phyloP scores from a whole-genome alignment of 805 yeast genomes.

The Kodamaea nitidulidarum region DNA sequence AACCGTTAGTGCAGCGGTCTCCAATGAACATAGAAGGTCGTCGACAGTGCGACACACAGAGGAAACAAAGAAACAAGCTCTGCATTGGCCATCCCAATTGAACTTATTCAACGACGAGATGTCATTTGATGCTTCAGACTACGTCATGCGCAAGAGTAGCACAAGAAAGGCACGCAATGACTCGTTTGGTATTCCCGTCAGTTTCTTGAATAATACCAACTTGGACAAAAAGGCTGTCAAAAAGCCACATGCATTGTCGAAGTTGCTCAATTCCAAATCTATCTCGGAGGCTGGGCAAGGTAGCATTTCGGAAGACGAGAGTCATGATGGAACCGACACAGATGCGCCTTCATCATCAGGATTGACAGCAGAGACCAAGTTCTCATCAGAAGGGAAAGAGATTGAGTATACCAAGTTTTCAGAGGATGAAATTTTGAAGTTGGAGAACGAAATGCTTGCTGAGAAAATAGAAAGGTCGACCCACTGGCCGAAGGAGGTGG shows the following conservation, averaged over 20 bases:
- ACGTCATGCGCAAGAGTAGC: conserved; percentile 32
- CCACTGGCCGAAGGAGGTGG: conserved; percentile 51
- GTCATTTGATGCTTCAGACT: conserved; percentile 26
- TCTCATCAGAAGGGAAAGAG: neutral
- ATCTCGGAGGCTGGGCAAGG: conserved; percentile 1
- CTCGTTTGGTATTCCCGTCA: conserved; percentile 27
- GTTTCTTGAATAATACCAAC: conserved; percentile 5
- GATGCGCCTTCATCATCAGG: conserved; percentile 2
- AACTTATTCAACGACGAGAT: conserved; percentile 39
- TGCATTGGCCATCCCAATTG: conserved; percentile 53
- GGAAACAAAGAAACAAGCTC: conserved; percentile 7
- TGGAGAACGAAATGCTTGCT: conserved; percentile 45
- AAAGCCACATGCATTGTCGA: conserved; percentile 11
- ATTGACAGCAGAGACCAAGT: neutral
- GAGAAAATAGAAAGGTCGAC: conserved; percentile 33
- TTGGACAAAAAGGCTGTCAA: conserved; percentile 7
- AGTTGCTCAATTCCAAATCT: conserved; percentile 7
- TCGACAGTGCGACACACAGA: conserved; percentile 1
- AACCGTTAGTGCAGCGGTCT: neutral
- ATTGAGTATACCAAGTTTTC: conserved; percentile 21
- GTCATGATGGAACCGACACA: conserved; percentile 1
- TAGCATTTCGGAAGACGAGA: conserved; percentile 1
- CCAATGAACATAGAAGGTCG: conserved; percentile 3
- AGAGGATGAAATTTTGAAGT: conserved; percentile 40
- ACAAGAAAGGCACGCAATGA: conserved; percentile 28